Base-by-base conservation (phyloP, 2,329 filamentous ascomycete genomes). In the Apiospora aurea region DNA sequence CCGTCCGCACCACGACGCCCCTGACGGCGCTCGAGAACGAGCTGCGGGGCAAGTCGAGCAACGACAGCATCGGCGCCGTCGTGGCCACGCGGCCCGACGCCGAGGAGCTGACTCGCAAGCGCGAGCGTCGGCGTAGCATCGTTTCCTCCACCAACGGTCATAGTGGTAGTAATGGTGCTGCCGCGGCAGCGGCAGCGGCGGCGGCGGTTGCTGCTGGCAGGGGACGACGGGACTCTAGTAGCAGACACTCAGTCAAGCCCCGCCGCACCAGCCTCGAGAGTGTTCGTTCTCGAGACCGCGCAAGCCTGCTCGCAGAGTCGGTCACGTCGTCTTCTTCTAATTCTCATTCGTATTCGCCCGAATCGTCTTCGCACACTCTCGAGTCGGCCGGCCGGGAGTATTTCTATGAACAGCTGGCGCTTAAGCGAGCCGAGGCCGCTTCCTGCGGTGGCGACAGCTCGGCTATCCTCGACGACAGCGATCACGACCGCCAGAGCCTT, bases 1-100 rank as follows among this genome's bases (percentile, higher is more conserved):
- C 57, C 7, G 29, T 8, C 18, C 57, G 57, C 57, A 44, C 67
- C 24, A 53, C 47, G 41, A 69, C 71, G 7, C 71, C 71, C 10
- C 29, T 73, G 44, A 71, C 70, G 18, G 67, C 70, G 21, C 68
- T 73, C 49, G 57, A 70, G 44, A 67, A 61, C 5, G 41, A 47
- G 44, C 57, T 73, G 10, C 68, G 69, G n/a, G 67, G 67, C 21
- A 46, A 24, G 21, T 41, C 67, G 29, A 71, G 71, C 44, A 38
- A 43, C 26, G 71, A 71, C 49, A 71, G 71, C 51, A 69, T 71
- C 14, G 49, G 11, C 18, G 47, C 71, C 14, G 67, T 69, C 6
- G 67, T 69, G 38, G 67, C 71, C 24, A 53, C 64, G 24, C 66
- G 66, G 41, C 66, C 43, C 2, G 66, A 68, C 26, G 71, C 68